Percentiles rank a stretch among this genome's conserved stretches.
These are phyloP conservation scores for Copromyces sp. DNA, from an alignment of 495 filamentous ascomycete genomes.

Conservation along the genomic window DNA sequence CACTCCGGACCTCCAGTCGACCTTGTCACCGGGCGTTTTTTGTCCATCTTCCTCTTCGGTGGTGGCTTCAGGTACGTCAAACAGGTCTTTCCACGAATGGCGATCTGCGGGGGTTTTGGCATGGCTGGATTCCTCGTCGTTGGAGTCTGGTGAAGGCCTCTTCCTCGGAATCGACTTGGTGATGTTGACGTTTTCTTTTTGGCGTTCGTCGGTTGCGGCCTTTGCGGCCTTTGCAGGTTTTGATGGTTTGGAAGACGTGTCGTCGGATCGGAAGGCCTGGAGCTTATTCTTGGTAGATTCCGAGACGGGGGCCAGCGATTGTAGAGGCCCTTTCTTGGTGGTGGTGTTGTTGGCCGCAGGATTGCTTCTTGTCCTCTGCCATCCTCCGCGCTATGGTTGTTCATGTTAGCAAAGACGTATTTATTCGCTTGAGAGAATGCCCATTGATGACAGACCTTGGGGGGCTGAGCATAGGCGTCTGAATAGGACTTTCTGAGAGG, in stretches of 20 bases:
- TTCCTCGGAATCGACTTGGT: not conserved
- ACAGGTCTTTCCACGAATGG: slow-evolving; percentile 68
- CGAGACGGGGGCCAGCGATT: slow-evolving; percentile 33
- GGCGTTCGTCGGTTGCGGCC: slow-evolving; percentile 6
- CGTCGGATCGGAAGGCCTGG: slow-evolving; percentile 32
- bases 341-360: slow-evolving; percentile 20
- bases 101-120: slow-evolving; percentile 65
- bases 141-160: not conserved
- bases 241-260: not conserved
- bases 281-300: slow-evolving; percentile 41
- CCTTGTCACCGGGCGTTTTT: slow-evolving; percentile 37
- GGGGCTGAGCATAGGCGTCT: slow-evolving; percentile 26
- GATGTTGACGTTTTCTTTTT: slow-evolving; percentile 8
- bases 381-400: slow-evolving; percentile 27
- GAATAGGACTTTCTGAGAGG: slow-evolving; percentile 44
- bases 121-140: slow-evolving; percentile 31
- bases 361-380: slow-evolving; percentile 40
- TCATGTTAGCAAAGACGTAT: slow-evolving; percentile 3
- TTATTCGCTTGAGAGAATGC: not conserved
- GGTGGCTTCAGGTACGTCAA: slow-evolving; percentile 53
- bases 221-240: not conserved
- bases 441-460: slow-evolving; percentile 10
- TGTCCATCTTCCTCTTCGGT: slow-evolving; percentile 22
- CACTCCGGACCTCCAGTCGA: slow-evolving; percentile 22
- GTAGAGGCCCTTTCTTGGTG: slow-evolving; percentile 3